phyloP scores from a whole-genome alignment of 2,329 filamentous ascomycete species.

The Xylaria sp. region DNA sequence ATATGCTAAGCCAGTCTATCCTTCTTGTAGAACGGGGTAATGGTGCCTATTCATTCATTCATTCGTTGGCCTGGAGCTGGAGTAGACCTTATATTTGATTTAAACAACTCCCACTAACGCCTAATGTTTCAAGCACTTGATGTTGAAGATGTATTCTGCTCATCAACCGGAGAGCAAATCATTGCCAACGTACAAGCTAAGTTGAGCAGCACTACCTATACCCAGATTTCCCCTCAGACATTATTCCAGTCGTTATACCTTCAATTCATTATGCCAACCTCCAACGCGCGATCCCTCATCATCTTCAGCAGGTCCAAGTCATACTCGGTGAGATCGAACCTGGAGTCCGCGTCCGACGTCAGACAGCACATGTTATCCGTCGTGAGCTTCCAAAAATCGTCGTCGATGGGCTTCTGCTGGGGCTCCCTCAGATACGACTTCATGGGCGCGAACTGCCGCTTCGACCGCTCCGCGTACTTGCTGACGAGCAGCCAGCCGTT shows the following conservation, averaged over 20 bases:
- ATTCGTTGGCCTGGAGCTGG: background rate
- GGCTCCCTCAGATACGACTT: slow-evolving; percentile 51
- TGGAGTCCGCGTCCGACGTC: slow-evolving; percentile 44
- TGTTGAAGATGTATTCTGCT: background rate
- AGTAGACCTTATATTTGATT: background rate
- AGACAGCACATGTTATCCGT: slow-evolving; percentile 53
- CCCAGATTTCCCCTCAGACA: background rate
- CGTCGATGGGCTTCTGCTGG: slow-evolving; percentile 33
- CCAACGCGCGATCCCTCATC: slow-evolving; percentile 47
- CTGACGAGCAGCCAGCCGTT: slow-evolving; percentile 58
- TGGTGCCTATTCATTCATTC: background rate
- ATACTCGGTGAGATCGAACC: slow-evolving; percentile 42
- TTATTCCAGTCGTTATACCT: background rate
- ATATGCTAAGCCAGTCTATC: background rate
- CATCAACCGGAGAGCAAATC: background rate
- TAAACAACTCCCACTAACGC: background rate
- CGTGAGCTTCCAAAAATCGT: slow-evolving; percentile 50
- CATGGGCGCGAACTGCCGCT: slow-evolving; percentile 53
- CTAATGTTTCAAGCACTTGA: background rate
- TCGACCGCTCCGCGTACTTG: slow-evolving; percentile 54
- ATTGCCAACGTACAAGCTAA: background rate
- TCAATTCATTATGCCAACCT: slow-evolving; percentile 26
- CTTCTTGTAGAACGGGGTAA: background rate
- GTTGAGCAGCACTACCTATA: background rate
- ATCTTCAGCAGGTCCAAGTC: slow-evolving; percentile 48